Evolutionary conservation across 371 early-diverging fungal genomes (phyloP), one percentile per base, ranked within the genome.

Genomic region (Phascolomyces articulosus): DNA sequence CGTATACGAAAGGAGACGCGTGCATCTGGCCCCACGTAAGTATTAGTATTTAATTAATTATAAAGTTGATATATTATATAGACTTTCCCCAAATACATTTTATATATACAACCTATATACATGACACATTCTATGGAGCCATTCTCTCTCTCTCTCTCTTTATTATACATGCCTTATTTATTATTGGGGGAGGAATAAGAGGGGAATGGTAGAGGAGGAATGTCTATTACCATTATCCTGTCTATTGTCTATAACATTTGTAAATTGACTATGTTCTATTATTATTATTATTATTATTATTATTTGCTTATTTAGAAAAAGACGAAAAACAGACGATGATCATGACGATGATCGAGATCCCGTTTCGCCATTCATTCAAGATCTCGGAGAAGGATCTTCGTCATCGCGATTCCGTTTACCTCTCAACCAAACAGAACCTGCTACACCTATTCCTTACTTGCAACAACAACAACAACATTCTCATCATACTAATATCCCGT

Each of bases 1-100:
- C 90, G 97, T 27, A 94, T 97, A 59, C 86, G 96, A 53, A 89
- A 87, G 64, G 87, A 89, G 64, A 69, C 60, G 23, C 61, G 69
- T 4, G 29, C 63, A 54, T 40, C 60, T 21, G 40, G 16, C 3
- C 13, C 18, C 21, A 24, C 34, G 38, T 48, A 60, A 23, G 24
- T 34, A n/a, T n/a, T n/a, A n/a, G n/a, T n/a, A n/a, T 60, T 20
- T 31, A 13, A 18, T 49, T n/a, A n/a, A 60, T 16, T 31, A 60
- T 4, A 34, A 60, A 34, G 31, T 55, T 55, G 29, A 28, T 54
- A 4, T 34, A 9, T 2, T 9, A 9, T 34, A 34, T 34, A 11
- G 6, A 9, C 11, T 2, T 2, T 6, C 34, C 2, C 34, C n/a
- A n/a, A n/a, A n/a, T n/a, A n/a, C n/a, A n/a, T n/a, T n/a, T n/a